Evolutionary conservation across 768 basidiomycete species (phyloP), one percentile per base, ranked within the genome.

Genomic region (Trametes elegans): DNA sequence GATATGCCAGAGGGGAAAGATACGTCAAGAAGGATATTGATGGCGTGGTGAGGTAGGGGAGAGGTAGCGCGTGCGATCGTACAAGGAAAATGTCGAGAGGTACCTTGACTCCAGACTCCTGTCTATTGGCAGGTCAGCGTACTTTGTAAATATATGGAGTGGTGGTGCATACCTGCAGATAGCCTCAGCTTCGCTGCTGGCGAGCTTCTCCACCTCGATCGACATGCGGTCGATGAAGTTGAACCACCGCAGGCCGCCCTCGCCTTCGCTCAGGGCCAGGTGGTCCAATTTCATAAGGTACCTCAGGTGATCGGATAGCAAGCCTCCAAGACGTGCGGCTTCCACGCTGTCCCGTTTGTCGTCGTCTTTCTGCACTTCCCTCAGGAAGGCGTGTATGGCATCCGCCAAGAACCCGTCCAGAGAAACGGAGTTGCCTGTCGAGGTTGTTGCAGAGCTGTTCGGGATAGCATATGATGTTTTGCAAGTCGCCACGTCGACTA

Each of bases 221-320:
- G 76, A 77, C 18, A 88, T 69, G 28, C 76, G 68, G 60, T 85
- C 84, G 5, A 84, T 71, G 56, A 84, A 85, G 49, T 76, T 80
- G 66, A 92, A 91, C 90, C 90, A 92, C 49, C 82, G 76, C 35
- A 87, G 76, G 1, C 88, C 87, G 32, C 77, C 79, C 42, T 80
- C 79, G 24, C 83, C 80, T 54, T 81, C 80, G 50, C 77, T 73
- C 11, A 75, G 72, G 0, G 90, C 89, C 14, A 92, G 70, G 18
- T 75, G 75, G 62, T 93, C 90, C 10, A 91, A 73, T 71, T 81
- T 78, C 68, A 90, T 86, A 19, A 93, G 75, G 68, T 90, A 87
- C 23, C 73, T 76, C 10, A 92, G 66, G 59, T 87, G 79, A 26
- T 80, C 74, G 41, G 80, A 70, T 6, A 89, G 74, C 19, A 70